Evolutionary conservation across 306 rosid species (phyloP).

Genomic region (Nissolia schottii): DNA sequence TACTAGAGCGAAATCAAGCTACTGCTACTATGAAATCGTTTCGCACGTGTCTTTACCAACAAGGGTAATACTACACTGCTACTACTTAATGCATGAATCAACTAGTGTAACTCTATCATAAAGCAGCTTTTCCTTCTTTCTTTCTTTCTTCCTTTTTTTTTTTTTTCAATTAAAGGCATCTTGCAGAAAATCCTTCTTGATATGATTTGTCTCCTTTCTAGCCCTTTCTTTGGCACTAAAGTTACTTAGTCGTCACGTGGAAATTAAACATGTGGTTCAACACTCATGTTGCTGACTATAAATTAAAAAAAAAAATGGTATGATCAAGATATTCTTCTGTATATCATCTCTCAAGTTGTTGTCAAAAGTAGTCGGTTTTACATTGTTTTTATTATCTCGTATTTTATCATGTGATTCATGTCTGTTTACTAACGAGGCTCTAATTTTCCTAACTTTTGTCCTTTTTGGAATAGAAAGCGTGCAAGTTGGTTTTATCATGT

Average conservation of each 20-base stretch:
- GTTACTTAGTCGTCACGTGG: conserved; percentile 10
- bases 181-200: conserved; percentile 25
- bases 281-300: conserved; percentile 18
- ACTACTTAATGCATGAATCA: neutral
- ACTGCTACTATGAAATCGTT: neutral
- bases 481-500: neutral
- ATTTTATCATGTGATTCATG: neutral
- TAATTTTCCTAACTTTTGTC: neutral
- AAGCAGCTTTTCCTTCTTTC: neutral
- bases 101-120: neutral
- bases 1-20: too few species aligned
- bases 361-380: neutral
- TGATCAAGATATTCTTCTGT: neutral
- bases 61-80: neutral
- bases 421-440: neutral
- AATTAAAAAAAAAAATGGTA: neutral
- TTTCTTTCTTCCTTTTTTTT: neutral
- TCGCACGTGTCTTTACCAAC: conserved; percentile 7
- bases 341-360: neutral
- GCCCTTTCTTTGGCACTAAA: conserved; percentile 15
- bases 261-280: conserved; percentile 21
- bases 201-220: conserved; percentile 31
- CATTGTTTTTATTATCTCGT: neutral
- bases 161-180: neutral
- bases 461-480: neutral